phyloP scores from a whole-genome alignment of 192 early-diverging fungal species.

The Pilaira anomala region DNA sequence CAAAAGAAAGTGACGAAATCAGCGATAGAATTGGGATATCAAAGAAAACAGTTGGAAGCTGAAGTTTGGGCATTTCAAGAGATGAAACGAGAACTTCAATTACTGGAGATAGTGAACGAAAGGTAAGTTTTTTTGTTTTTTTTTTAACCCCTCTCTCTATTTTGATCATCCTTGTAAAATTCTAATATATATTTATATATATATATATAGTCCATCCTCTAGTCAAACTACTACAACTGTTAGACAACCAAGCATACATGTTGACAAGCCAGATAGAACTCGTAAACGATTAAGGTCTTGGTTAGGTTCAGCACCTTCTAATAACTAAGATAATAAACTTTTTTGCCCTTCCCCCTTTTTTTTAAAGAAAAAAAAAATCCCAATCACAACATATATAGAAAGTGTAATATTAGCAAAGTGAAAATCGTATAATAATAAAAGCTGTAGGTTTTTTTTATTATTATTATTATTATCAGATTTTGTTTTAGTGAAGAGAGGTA shows the following conservation, averaged over 20 bases:
- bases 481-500: neutral
- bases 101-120: slow-evolving; percentile 2
- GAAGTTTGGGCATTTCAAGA: slow-evolving; percentile 35
- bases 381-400: neutral
- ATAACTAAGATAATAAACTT: neutral
- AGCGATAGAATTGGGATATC: slow-evolving; percentile 66
- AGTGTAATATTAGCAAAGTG: neutral
- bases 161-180: neutral
- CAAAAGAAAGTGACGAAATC: slow-evolving; percentile 65
- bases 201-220: neutral
- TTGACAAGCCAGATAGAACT: neutral
- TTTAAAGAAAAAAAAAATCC: too few relatives aligned
- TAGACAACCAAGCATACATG: neutral
- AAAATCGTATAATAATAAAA: neutral
- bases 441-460: slow-evolving; percentile 2
- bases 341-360: neutral
- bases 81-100: slow-evolving; percentile 11
- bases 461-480: neutral
- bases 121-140: neutral
- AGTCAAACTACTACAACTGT: neutral
- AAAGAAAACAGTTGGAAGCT: slow-evolving; percentile 49
- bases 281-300: slow-evolving; percentile 12
- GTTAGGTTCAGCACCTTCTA: slow-evolving; percentile 16
- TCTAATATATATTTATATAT: too few relatives aligned
- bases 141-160: neutral